Evolutionary conservation across 1,284 basidiomycete genomes (phyloP), one percentile per base, ranked within the genome.

Genomic region (Ustilago loliicola): DNA sequence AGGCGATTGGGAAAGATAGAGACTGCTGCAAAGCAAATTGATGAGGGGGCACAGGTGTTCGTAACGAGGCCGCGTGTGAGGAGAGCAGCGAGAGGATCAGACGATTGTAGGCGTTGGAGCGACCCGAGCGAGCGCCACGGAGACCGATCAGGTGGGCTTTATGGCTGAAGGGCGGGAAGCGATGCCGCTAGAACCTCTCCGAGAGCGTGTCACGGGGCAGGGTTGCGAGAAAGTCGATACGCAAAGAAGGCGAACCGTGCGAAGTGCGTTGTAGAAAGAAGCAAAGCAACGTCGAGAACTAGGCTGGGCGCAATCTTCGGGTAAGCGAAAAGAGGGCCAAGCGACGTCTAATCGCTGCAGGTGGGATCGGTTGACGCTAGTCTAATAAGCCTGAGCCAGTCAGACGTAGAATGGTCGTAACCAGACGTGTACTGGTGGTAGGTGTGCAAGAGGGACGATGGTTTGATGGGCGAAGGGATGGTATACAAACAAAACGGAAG

Each of bases 241-340:
- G 29, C 45, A 45, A 32, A 54, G 27, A 15, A 21, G 23, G 56
- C 27, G 64, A 48, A 53, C 52, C 56, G 63, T 42, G 63, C 55
- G 48, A 11, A 29, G 36, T 45, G 32, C 7, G 2, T 27, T n/a
- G 32, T 51, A 19, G 25, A 23, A 53, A 40, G 54, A 55, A 50
- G 34, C 56, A 10, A 27, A 19, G 48, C 51, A 55, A 50, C 36
- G 36, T 42, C 47, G 8, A 51, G 23, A 15, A n/a, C 8, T 30
- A n/a, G n/a, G 30, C n/a, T 55, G 42, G 30, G 29, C 58, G n/a
- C 25, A 48, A 45, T 15, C 25, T 9, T 50, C 48, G 48, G 25
- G 25, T 30, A 30, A 17, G 29, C n/a, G 10, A 13, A 21, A 27
- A 40, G 55, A 29, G 61, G 52, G 59, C 61, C 50, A 36, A 63